These are phyloP conservation scores for Dunaliella primolecta DNA, from an alignment of 139 green algal genomes.

Conservation along the genomic window DNA sequence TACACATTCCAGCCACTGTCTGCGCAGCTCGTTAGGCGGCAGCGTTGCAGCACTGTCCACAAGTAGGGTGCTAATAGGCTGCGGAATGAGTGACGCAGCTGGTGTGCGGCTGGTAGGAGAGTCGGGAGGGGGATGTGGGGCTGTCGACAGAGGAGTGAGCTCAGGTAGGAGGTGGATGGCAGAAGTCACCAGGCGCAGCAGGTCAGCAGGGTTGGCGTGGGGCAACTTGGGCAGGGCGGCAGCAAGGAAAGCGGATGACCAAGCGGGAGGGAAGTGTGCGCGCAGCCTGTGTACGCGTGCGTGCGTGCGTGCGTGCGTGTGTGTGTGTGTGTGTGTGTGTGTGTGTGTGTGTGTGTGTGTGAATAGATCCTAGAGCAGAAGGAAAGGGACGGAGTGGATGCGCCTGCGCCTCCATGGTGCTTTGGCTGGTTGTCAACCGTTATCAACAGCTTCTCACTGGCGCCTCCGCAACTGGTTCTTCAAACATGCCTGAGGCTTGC, in stretches of 20 bases:
- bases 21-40: not conserved
- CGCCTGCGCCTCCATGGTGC: no score
- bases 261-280: not conserved
- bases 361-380: no score
- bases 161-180: constrained; percentile 1
- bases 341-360: not conserved
- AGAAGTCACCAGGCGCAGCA: not conserved
- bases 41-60: not conserved
- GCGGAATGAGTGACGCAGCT: not conserved
- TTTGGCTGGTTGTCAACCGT: no score
- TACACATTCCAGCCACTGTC: not conserved
- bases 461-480: no score
- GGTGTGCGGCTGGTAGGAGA: not conserved
- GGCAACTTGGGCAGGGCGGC: not conserved
- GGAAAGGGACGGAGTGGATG: no score
- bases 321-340: not conserved
- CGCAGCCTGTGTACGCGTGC: not conserved
- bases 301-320: not conserved
- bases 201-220: not conserved
- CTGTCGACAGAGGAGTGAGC: not conserved
- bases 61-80: not conserved
- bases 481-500: no score
- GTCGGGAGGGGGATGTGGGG: not conserved
- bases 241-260: not conserved
- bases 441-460: no score